phyloP scores from a whole-genome alignment of 2,329 filamentous ascomycete species.

The Cladophialophora immunda region DNA sequence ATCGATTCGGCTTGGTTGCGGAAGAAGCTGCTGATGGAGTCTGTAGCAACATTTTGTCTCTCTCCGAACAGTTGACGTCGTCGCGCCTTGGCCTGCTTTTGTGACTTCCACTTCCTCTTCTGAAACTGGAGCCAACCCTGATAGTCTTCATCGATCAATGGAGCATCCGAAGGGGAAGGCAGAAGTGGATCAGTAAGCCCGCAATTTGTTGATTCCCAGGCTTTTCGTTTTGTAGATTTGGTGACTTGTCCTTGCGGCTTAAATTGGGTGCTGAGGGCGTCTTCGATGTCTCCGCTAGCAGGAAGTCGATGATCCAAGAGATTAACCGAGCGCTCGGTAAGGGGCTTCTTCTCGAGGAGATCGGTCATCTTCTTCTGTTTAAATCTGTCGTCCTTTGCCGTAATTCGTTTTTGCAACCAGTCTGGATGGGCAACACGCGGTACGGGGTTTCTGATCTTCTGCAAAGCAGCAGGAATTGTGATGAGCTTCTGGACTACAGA shows the following conservation, averaged over 20 bases:
- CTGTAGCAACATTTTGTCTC: slow-evolving; percentile 67
- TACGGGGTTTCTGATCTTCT: slow-evolving; percentile 94
- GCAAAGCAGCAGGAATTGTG: slow-evolving; percentile 94
- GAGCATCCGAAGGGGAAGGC: slow-evolving; percentile 82
- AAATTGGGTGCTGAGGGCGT: slow-evolving; percentile 75
- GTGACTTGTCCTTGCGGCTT: slow-evolving; percentile 69
- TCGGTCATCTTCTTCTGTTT: slow-evolving; percentile 99
- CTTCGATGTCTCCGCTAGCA: slow-evolving; percentile 75
- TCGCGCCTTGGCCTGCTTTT: slow-evolving; percentile 86
- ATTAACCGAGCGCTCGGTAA: slow-evolving; percentile 64
- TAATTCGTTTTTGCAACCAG: slow-evolving; percentile 93
- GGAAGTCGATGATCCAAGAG: slow-evolving; percentile 65
- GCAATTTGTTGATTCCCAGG: slow-evolving; percentile 66
- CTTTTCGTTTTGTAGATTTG: slow-evolving; percentile 77
- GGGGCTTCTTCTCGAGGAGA: slow-evolving; percentile 69
- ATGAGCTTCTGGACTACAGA: slow-evolving; percentile 99
- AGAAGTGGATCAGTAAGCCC: slow-evolving; percentile 75
- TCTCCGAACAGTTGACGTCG: slow-evolving; percentile 94
- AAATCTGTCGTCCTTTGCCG: slow-evolving; percentile 94
- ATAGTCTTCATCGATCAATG: slow-evolving; percentile 85
- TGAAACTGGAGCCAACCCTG: slow-evolving; percentile 88
- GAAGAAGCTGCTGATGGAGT: slow-evolving; percentile 76
- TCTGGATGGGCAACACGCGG: slow-evolving; percentile 93
- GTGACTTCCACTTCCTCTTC: slow-evolving; percentile 98
- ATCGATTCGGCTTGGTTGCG: slow-evolving; percentile 89